Evolutionary conservation across 2,329 filamentous ascomycete genomes (phyloP), one percentile per base, ranked within the genome.

Genomic region (Metarhizium guizhouense): DNA sequence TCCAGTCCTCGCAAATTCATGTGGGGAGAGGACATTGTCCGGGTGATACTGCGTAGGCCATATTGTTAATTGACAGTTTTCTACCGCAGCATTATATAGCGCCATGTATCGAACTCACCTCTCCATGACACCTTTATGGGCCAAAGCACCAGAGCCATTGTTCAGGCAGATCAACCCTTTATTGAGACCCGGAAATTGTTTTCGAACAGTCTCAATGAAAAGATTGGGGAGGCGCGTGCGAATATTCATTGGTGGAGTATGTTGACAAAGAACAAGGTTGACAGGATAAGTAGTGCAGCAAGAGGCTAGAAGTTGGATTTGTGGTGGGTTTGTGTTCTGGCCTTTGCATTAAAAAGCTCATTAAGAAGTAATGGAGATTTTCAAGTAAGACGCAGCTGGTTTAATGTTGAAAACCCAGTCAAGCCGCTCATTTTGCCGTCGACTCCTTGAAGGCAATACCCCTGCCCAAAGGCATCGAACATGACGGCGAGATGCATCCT

Each of bases 1-100:
- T 57, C 56, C 16, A 57, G 29, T 43, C 56, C 56, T 13, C 56
- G 56, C 14, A 57, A 45, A 42, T 57, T 57, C 56, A 55, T 53
- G 38, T 57, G 53, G 3, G 56, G 56, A 32, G 50, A 40, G 16
- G 56, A 55, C 54, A 59, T 59, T 2, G 57, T 57, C 30, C 29
- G 53, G 20, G 52, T 40, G n/a, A 59, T 47, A 25, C 52, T 57
- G 38, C 14, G 38, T 40, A 13, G 14, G 5, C 8, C 14, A 7
- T 16, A n/a, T 48, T 32, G 25, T 53, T 6, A 40, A n/a, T 6
- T 47, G 29, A 48, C 29, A 20, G 8, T 2, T 25, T 45, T 16
- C 4, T 16, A 32, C 3, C n/a, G 30, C 3, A 3, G 5, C 16
- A 34, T 16, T 14, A 20, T 7, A 52, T 38, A 25, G 32, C 6